A percentile compares a stretch with the other conserved stretches of the same genome.
phyloP scores from a whole-genome alignment of 441 rosid species.

The Hura crepitans region DNA sequence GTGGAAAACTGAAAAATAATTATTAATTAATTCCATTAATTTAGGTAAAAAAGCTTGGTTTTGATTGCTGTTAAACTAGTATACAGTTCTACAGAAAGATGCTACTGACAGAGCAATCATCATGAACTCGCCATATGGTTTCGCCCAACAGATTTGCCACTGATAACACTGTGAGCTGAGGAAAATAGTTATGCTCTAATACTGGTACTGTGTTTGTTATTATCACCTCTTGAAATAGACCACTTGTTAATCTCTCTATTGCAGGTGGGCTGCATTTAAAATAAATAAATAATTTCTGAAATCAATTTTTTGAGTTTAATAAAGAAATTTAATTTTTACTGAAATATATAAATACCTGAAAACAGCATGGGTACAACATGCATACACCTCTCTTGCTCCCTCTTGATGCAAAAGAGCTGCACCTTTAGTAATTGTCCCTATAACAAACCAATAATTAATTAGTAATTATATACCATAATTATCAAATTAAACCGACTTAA shows the following conservation, averaged over 20 bases:
- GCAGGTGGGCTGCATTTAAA: slow-evolving; percentile 95
- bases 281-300: too few species aligned
- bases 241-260: slow-evolving; percentile 82
- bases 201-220: slow-evolving; percentile 89
- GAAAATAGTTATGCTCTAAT: slow-evolving; percentile 72
- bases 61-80: too few species aligned
- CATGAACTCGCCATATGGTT: slow-evolving; percentile 96
- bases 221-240: slow-evolving; percentile 91
- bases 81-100: slow-evolving; percentile 34
- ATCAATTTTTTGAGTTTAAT: too few species aligned
- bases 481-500: too few species aligned
- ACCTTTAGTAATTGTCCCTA: slow-evolving; percentile 91
- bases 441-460: not conserved
- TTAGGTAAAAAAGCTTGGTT: too few species aligned
- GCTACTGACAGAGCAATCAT: slow-evolving; percentile 78
- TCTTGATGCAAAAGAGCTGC: slow-evolving; percentile 93
- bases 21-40: too few species aligned
- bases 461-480: too few species aligned
- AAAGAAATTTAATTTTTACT: too few species aligned
- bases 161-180: slow-evolving; percentile 81
- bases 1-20: too few species aligned
- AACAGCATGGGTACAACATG: slow-evolving; percentile 94
- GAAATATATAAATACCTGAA: slow-evolving; percentile 51
- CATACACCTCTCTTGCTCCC: slow-evolving; percentile 95
- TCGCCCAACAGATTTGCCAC: slow-evolving; percentile 94